phyloP scores from a whole-genome alignment of 2,329 filamentous ascomycete genomes.

The Aspergillus proliferans region DNA sequence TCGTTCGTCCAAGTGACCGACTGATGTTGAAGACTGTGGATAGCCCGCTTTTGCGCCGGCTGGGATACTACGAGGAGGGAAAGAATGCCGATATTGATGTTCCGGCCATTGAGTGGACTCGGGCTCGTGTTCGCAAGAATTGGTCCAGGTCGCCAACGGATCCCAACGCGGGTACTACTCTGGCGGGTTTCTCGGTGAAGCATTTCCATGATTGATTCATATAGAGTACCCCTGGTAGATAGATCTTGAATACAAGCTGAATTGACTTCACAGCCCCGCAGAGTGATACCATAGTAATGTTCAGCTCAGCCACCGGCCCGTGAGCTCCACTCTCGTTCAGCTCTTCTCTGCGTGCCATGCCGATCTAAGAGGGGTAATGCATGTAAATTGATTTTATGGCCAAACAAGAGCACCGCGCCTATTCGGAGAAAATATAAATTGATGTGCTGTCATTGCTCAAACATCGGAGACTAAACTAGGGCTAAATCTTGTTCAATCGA shows the following conservation, averaged over 20 bases:
- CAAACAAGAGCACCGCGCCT: neutral
- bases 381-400: too few species aligned
- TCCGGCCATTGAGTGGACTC: conserved; percentile 13
- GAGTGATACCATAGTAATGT: too few species aligned
- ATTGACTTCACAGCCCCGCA: neutral
- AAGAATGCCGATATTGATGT: conserved; percentile 7
- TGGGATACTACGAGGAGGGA: conserved; percentile 15
- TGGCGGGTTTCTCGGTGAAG: conserved; percentile 5
- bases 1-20: conserved; percentile 37
- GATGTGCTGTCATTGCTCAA: neutral
- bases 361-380: too few species aligned
- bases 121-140: conserved; percentile 29
- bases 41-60: conserved; percentile 27
- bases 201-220: conserved; percentile 3
- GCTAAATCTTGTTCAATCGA: neutral
- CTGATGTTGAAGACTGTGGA: conserved; percentile 24
- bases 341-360: too few species aligned
- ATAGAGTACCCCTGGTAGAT: neutral
- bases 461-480: neutral
- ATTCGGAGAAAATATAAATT: too few species aligned
- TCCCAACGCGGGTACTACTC: conserved; percentile 3
- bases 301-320: too few species aligned
- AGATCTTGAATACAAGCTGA: neutral
- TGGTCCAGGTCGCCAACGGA: conserved; percentile 9
- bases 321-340: too few species aligned